These are phyloP conservation scores for Handroanthus guayacan DNA, from an alignment of 257 asterid genomes.

Conservation along the genomic window DNA sequence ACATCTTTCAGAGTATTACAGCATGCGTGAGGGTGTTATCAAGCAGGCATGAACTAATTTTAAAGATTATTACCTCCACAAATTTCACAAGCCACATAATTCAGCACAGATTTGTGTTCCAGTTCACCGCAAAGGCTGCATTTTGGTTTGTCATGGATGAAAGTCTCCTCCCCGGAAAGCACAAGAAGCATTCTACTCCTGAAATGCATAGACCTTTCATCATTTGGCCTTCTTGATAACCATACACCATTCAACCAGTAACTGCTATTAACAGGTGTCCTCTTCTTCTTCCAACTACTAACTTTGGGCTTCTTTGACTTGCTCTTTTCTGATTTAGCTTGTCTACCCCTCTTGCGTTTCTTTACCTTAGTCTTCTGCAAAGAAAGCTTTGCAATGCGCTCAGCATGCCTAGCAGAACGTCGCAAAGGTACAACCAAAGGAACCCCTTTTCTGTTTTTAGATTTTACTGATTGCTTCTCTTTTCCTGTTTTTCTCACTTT, in stretches of 20 bases:
- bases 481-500: slow-evolving; percentile 51
- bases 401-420: slow-evolving; percentile 87
- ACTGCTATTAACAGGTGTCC: slow-evolving; percentile 56
- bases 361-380: slow-evolving; percentile 52
- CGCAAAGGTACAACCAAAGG: slow-evolving; percentile 70
- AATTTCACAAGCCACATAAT: slow-evolving; percentile 77
- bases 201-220: slow-evolving; percentile 59
- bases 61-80: slow-evolving; percentile 76
- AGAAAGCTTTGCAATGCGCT: slow-evolving; percentile 48
- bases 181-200: slow-evolving; percentile 65
- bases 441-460: slow-evolving; percentile 49
- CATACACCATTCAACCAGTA: slow-evolving; percentile 88
- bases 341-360: slow-evolving; percentile 58
- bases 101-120: slow-evolving; percentile 59
- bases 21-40: slow-evolving; percentile 26
- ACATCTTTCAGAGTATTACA: slow-evolving; percentile 17
- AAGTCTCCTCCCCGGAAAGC: slow-evolving; percentile 52
- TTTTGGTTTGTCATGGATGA: slow-evolving; percentile 50
- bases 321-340: slow-evolving; percentile 49
- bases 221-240: slow-evolving; percentile 67
- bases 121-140: slow-evolving; percentile 80
- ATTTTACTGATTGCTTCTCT: slow-evolving; percentile 50
- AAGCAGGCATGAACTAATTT: slow-evolving; percentile 22
- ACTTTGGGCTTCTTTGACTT: slow-evolving; percentile 49
- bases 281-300: slow-evolving; percentile 60